Evolutionary conservation across 169 alveolate genomes (phyloP).

Genomic region (Plasmodium coatneyi): DNA sequence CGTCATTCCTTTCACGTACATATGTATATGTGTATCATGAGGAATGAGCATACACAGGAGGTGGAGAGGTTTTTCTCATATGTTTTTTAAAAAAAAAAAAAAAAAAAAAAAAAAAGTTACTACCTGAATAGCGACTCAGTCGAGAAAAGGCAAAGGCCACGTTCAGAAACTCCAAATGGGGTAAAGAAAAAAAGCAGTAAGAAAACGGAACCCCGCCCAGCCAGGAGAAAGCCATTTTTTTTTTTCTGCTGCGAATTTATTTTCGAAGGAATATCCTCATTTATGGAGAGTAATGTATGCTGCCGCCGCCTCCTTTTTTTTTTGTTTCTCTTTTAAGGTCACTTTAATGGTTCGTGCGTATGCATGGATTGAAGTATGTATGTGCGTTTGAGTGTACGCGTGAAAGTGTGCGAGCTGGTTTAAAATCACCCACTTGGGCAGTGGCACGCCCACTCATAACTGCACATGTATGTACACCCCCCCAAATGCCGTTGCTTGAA

Average conservation of each 20-base stretch:
- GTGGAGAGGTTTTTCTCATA: background rate
- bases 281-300: background rate
- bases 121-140: background rate
- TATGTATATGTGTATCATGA: background rate
- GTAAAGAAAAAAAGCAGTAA: background rate
- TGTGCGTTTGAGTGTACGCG: background rate
- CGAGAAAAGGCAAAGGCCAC: background rate
- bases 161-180: background rate
- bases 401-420: background rate
- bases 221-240: background rate
- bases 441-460: background rate
- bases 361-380: background rate
- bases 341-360: background rate
- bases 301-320: background rate
- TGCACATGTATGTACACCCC: conserved; percentile 5
- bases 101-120: background rate
- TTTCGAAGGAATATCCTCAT: background rate
- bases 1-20: background rate
- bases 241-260: background rate
- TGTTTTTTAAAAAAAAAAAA: background rate
- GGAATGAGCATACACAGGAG: background rate
- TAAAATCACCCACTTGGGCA: background rate
- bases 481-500: background rate
- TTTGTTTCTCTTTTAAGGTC: background rate
- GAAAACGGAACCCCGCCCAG: background rate